Base-by-base conservation (phyloP, 352 stramenopile genomes). In the Globisporangium paroecandrum region DNA sequence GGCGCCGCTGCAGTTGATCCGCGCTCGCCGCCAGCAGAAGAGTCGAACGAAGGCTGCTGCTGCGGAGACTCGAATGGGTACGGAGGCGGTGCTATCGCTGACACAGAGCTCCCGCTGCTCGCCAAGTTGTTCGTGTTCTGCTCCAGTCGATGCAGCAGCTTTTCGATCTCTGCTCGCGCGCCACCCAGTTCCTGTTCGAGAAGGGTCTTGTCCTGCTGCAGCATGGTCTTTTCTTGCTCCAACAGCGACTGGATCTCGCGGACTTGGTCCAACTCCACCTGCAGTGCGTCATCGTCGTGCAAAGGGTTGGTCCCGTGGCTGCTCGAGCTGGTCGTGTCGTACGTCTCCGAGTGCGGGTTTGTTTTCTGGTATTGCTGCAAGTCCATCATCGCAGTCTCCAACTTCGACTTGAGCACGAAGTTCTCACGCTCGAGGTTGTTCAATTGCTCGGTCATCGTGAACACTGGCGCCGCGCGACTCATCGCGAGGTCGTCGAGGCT, bases 371-470 rank as follows among this genome's bases (percentile, higher is more conserved):
- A 71, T 4, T 79, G 78, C 70, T 89, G 83, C 6, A 89, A 55
- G 20, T 81, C 75, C 24, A 69, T 75, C 25, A 72, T 43, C 0
- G 73, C 73, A 27, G 58, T 75, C 41, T 83, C 74, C 12, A 93
- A 71, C 64, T 93, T 83, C 29, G 71, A 73, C n/a, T 83, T 79
- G 49, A 93, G 73, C 38, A 80, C 69, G 53, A 90, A 89, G 62
- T 93, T 93, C 62, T 93, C 85, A 0, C 85, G 81, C 58, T 93
- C 85, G 7, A 93, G 73, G 15, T 76, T 81, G 51, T 91, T 90
- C 29, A 93, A 59, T 69, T 93, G 85, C 69, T 91, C 81, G 4
- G 81, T 90, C 71, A 93, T 86, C 1, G 81, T 88, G 15, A 84
- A 58, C 38, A 89, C 78, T 0, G 78, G 76, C 36, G 81, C 78